These are phyloP conservation scores for Lenwebbia sp. DNA, from an alignment of 345 rosid genomes.

Conservation along the genomic window DNA sequence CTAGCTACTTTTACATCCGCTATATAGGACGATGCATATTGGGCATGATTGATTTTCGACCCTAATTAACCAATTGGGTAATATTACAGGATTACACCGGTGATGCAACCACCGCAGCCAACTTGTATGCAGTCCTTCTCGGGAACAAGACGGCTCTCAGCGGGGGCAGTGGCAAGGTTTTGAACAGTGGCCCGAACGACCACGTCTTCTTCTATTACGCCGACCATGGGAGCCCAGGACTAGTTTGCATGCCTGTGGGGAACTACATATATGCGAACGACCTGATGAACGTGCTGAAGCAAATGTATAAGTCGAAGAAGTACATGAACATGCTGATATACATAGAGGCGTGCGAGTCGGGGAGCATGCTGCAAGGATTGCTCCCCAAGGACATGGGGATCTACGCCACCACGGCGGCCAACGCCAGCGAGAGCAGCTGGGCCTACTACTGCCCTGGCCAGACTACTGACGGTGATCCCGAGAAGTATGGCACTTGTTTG, in stretches of 20 bases:
- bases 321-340: slow-evolving; percentile 51
- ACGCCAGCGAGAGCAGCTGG: slow-evolving; percentile 32
- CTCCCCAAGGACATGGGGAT: slow-evolving; percentile 25
- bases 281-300: slow-evolving; percentile 31
- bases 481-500: slow-evolving; percentile 29
- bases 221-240: slow-evolving; percentile 49
- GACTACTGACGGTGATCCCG: neutral
- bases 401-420: slow-evolving; percentile 37
- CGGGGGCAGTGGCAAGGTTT: slow-evolving; percentile 60
- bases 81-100: slow-evolving; percentile 38
- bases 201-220: slow-evolving; percentile 39
- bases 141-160: slow-evolving; percentile 35
- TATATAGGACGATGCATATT: neutral
- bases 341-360: slow-evolving; percentile 61
- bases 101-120: slow-evolving; percentile 14
- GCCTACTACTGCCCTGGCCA: slow-evolving; percentile 28
- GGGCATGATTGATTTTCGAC: neutral
- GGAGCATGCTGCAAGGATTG: slow-evolving; percentile 52
- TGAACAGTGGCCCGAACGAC: slow-evolving; percentile 42
- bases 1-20: neutral
- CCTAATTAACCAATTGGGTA: neutral
- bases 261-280: slow-evolving; percentile 20
- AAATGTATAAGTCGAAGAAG: slow-evolving; percentile 18
- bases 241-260: slow-evolving; percentile 25
- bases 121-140: slow-evolving; percentile 36